These are phyloP conservation scores for Cytospora leucostoma DNA, from an alignment of 2,329 filamentous ascomycete genomes.

Conservation along the genomic window DNA sequence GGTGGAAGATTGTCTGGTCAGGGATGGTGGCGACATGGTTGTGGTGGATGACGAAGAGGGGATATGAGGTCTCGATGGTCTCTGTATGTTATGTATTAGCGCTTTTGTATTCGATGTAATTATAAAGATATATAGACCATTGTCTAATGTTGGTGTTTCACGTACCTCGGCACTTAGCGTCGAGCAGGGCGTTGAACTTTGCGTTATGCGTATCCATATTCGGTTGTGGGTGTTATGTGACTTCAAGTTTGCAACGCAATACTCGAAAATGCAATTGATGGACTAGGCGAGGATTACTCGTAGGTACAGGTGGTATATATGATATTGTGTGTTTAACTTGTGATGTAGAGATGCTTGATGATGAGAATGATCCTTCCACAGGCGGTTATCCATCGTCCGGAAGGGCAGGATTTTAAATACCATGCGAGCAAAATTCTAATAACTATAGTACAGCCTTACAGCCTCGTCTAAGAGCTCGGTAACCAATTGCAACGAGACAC, in stretches of 20 bases:
- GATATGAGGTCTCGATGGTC: slow-evolving; percentile 35
- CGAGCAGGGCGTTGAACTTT: slow-evolving; percentile 16
- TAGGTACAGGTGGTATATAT: slow-evolving; percentile 2
- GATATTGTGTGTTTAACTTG: neutral
- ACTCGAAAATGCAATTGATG: no score
- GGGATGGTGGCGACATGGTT: slow-evolving; percentile 35
- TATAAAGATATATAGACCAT: neutral
- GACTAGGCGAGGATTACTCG: neutral
- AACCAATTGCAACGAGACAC: neutral
- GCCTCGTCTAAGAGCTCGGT: slow-evolving; percentile 27
- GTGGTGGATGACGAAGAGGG: slow-evolving; percentile 33
- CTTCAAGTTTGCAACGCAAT: neutral
- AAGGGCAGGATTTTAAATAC: slow-evolving; percentile 19
- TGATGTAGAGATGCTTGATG: neutral
- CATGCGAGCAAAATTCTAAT: neutral
- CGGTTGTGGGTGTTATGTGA: slow-evolving; percentile 13
- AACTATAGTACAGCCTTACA: slow-evolving; percentile 30
- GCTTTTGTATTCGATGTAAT: neutral
- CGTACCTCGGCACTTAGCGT: slow-evolving; percentile 28
- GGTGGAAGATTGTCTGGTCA: slow-evolving; percentile 33
- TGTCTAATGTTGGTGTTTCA: neutral
- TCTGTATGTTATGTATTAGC: slow-evolving; percentile 28
- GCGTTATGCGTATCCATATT: slow-evolving; percentile 12
- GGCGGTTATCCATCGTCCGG: slow-evolving; percentile 8
- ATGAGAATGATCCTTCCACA: neutral